Percentiles rank a stretch among this genome's conserved stretches.
phyloP scores from a whole-genome alignment of 1,284 basidiomycete genomes.

The Ganoderma lingzhi region DNA sequence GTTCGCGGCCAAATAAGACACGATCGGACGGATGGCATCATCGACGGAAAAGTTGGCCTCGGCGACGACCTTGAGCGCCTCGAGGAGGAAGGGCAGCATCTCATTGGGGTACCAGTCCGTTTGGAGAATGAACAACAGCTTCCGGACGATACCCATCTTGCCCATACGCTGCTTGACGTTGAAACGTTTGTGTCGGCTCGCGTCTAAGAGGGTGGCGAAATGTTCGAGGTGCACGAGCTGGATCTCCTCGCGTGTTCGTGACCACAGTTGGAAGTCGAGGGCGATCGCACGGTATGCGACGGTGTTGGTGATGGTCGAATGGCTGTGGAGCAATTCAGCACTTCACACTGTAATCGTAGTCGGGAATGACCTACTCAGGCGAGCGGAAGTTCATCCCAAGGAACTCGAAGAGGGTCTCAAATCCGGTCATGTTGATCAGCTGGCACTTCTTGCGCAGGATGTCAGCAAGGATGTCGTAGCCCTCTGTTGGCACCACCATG shows the following conservation, averaged over 20 bases:
- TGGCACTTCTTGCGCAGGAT: constrained; percentile 78
- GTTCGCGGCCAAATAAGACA: constrained; percentile 87
- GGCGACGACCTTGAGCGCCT: constrained; percentile 64
- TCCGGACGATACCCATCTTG: constrained; percentile 78
- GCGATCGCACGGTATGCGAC: constrained; percentile 86
- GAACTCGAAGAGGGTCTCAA: constrained; percentile 85
- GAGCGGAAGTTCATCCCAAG: constrained; percentile 83
- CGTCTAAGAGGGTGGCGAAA: constrained; percentile 76
- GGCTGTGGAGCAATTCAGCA: constrained; percentile 49
- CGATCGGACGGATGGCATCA: constrained; percentile 82
- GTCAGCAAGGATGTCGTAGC: constrained; percentile 87
- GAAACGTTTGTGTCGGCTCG: constrained; percentile 78
- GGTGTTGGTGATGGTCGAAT: constrained; percentile 84
- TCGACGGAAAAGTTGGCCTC: constrained; percentile 73
- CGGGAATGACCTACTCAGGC: constrained; percentile 67
- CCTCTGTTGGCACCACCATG: constrained; percentile 56
- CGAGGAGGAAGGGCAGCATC: constrained; percentile 61
- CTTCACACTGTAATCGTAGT: not conserved
- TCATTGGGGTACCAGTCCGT: constrained; percentile 75
- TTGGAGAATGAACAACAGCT: constrained; percentile 83
- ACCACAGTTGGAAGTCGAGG: constrained; percentile 93
- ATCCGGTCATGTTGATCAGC: constrained; percentile 80
- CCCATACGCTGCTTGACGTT: constrained; percentile 75
- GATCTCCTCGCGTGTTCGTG: constrained; percentile 71
- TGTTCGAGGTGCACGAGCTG: constrained; percentile 84